Evolutionary conservation across 1,139 yeast species (phyloP), one percentile per base, ranked within the genome.

Genomic region (Saccharomyces hybrid): DNA sequence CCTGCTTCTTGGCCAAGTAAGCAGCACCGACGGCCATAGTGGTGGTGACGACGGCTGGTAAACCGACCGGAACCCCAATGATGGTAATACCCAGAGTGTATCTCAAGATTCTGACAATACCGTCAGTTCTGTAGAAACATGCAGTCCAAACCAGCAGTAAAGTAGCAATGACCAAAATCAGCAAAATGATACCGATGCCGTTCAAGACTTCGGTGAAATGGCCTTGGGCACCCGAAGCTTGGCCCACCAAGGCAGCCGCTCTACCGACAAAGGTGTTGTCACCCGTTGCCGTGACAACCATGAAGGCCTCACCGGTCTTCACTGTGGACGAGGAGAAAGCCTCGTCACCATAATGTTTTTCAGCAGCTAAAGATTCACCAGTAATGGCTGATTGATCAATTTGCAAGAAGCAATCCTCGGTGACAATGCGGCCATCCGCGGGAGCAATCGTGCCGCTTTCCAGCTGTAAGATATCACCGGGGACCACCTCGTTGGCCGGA

Each of bases 1-100:
- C 98, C 80, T 90, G 90, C 79, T 90, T 90, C 84, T 90, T 90
- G 71, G 98, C 98, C 73, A 91, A 83, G 88, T 90, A 90, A 73
- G 97, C 97, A 75, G 98, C 98, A 84, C 97, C 97, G 76, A 91
- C 98, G 77, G 98, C 98, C 95, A 91, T 89, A 75, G 98, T 91
- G 71, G 97, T 91, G 81, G 98, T 91, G 69, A 91, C 97, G 73
- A 91, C 98, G 75, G 97, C 98, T 76, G 98, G 98, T 74, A 91
- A 84, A 87, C 98, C 98, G 70, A 91, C 99, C 77, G 99, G 99
- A 68, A 93, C 99, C 87, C 99, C 99, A 71, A 93, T 88, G 78
- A 91, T 90, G 78, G 97, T 91, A 75, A 91, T 88, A 69, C 96
- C 97, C 74, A 93, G 82, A 70, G 95, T 84, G 84, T 85, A 90